A percentile compares a stretch with the other conserved stretches of the same genome.
phyloP scores from a whole-genome alignment of 1,284 basidiomycete species.

The Ceratorhiza oryzae-sativae region DNA sequence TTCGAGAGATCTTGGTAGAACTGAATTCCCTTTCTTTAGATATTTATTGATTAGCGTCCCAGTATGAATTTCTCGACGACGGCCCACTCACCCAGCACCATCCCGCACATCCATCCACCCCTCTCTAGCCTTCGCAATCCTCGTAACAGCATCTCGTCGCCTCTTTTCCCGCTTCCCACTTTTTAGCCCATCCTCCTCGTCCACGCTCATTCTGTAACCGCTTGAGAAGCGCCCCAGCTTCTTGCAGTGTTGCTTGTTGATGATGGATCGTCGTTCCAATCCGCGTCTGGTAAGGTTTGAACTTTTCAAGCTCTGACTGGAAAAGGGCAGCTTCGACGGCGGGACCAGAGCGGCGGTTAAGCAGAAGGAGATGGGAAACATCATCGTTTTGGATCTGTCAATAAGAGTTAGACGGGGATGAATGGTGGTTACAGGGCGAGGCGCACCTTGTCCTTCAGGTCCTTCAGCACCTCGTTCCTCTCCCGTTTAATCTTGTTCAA shows the following conservation, averaged over 20 bases:
- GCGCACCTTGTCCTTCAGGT: slow-evolving; percentile 88
- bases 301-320: slow-evolving; percentile 93
- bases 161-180: slow-evolving; percentile 77
- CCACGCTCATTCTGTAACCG: slow-evolving; percentile 74
- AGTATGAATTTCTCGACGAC: slow-evolving; percentile 34
- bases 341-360: slow-evolving; percentile 82
- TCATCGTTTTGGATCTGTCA: slow-evolving; percentile 91
- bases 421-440: neutral
- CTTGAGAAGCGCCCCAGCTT: slow-evolving; percentile 75
- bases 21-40: slow-evolving; percentile 76
- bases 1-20: slow-evolving; percentile 88
- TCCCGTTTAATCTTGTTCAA: slow-evolving; percentile 86
- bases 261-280: slow-evolving; percentile 78
- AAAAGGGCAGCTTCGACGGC: slow-evolving; percentile 89
- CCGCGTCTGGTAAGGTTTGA: slow-evolving; percentile 87
- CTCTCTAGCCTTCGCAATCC: slow-evolving; percentile 79
- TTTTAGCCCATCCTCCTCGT: slow-evolving; percentile 71
- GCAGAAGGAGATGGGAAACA: slow-evolving; percentile 91
- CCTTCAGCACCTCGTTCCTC: slow-evolving; percentile 85
- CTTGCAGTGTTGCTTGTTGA: slow-evolving; percentile 74
- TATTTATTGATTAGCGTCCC: slow-evolving; percentile 35
- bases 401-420: slow-evolving; percentile 13
- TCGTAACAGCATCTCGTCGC: slow-evolving; percentile 73
- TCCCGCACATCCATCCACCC: slow-evolving; percentile 86
- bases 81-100: slow-evolving; percentile 73